Percentiles rank a stretch among this genome's conserved stretches.
Evolutionary conservation across 2,329 filamentous ascomycete genomes (phyloP).

Genomic region (Fusarium sp.): DNA sequence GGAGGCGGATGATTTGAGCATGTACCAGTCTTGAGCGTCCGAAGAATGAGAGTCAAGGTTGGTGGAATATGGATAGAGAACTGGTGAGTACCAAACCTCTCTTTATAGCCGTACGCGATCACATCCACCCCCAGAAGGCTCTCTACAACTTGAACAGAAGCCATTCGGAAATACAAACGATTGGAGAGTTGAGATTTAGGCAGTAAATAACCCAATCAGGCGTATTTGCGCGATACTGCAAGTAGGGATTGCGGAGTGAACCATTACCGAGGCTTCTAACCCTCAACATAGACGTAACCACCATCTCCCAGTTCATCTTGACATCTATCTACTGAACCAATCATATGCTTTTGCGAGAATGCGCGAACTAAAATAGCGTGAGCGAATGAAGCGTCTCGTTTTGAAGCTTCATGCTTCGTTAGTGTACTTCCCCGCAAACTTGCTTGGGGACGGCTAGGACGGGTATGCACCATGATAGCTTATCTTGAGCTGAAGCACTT

Average conservation of each 20-base stretch:
- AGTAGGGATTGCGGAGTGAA: background rate
- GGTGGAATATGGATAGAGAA: background rate
- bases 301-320: no score
- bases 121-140: background rate
- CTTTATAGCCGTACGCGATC: background rate
- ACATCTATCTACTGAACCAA: background rate
- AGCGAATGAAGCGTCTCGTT: background rate
- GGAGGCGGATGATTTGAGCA: fast-evolving
- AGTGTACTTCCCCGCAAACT: background rate
- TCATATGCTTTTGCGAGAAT: background rate
- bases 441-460: background rate
- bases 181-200: background rate
- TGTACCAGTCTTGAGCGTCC: fast-evolving
- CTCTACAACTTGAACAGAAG: background rate
- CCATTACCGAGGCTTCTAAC: background rate
- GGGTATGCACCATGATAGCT: background rate
- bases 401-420: background rate
- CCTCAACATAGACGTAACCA: background rate
- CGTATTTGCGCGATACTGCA: background rate
- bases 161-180: background rate
- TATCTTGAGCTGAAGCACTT: background rate
- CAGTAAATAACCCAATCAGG: background rate
- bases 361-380: background rate
- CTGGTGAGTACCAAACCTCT: fast-evolving
- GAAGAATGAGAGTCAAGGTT: no score